phyloP scores from a whole-genome alignment of 2,329 filamentous ascomycete species.

The Epichloe glyceriae region DNA sequence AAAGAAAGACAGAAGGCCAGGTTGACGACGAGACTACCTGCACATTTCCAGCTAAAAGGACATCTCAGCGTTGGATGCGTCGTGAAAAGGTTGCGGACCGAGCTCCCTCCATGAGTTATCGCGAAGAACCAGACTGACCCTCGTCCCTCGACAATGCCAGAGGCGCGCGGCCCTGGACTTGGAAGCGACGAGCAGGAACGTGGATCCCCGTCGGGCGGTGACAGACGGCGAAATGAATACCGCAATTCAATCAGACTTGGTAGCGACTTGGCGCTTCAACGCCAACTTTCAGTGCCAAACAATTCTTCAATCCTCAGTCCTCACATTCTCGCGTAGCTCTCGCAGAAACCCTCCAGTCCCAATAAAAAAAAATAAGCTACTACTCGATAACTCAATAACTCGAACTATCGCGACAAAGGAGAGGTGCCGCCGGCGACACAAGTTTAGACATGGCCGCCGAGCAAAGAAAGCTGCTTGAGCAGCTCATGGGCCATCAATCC shows the following conservation, averaged over 20 bases:
- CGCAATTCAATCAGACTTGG: neutral
- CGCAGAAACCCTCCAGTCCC: neutral
- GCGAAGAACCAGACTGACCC: neutral
- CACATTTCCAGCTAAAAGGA: conserved; percentile 8
- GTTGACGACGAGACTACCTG: conserved; percentile 6
- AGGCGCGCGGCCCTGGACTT: neutral
- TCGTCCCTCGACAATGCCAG: conserved; percentile 8
- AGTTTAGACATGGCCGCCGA: conserved; percentile 67
- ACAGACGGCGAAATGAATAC: neutral
- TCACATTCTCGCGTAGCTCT: neutral
- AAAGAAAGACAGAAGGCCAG: neutral
- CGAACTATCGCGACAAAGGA: neutral
- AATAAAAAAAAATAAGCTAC: too few species aligned
- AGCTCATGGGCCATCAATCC: conserved; percentile 73
- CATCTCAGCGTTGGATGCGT: conserved; percentile 10
- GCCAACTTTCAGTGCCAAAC: neutral
- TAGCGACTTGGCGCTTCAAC: neutral
- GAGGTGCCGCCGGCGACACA: neutral
- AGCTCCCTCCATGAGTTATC: conserved; percentile 1
- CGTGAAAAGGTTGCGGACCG: neutral
- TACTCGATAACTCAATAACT: too few species aligned
- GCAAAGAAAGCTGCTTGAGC: conserved; percentile 96
- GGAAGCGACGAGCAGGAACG: neutral
- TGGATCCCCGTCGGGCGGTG: conserved; percentile 12
- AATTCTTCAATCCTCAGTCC: neutral